A percentile compares a stretch with the other conserved stretches of the same genome.
Evolutionary conservation across 345 rosid species (phyloP).

Genomic region (Salix exigua): DNA sequence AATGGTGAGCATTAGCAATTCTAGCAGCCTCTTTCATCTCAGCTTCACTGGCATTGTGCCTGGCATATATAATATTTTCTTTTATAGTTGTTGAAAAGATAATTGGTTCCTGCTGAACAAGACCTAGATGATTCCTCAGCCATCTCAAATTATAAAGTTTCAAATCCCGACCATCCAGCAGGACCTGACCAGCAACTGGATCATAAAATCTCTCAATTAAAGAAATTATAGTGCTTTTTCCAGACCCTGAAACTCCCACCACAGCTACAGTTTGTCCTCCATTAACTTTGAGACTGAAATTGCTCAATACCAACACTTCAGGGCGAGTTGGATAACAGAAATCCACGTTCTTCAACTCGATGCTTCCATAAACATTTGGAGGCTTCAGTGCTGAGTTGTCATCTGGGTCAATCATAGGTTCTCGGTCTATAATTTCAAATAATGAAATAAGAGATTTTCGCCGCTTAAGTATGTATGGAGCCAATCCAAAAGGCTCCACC

Average conservation of each 20-base stretch:
- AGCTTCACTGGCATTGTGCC: conserved; percentile 96
- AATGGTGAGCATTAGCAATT: conserved; percentile 98
- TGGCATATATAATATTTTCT: conserved; percentile 94
- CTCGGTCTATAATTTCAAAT: conserved; percentile 93
- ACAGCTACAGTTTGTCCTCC: conserved; percentile 99
- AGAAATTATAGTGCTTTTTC: conserved; percentile 96
- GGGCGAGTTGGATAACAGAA: conserved; percentile 95
- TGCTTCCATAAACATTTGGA: conserved; percentile 92
- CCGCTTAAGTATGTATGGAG: conserved; percentile 95
- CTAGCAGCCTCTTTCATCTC: conserved; percentile 99
- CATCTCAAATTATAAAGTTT: conserved; percentile 86
- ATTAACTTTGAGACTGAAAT: conserved; percentile 88
- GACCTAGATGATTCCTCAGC: conserved; percentile 93
- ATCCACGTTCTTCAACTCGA: conserved; percentile 91
- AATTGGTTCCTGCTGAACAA: conserved; percentile 95
- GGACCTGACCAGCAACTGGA: conserved; percentile 96
- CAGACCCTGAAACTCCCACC: conserved; percentile 99
- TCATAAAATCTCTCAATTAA: conserved; percentile 93
- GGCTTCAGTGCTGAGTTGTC: conserved; percentile 85
- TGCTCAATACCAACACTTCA: conserved; percentile 85
- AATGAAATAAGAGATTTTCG: conserved; percentile 87
- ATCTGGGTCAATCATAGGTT: conserved; percentile 94
- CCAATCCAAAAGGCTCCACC: conserved; percentile 99
- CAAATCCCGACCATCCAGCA: conserved; percentile 86
- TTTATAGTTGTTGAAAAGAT: conserved; percentile 93